These are phyloP conservation scores for Saccharomycopsis oosterbeekiorum DNA, from an alignment of 805 yeast species.

Conservation along the genomic window DNA sequence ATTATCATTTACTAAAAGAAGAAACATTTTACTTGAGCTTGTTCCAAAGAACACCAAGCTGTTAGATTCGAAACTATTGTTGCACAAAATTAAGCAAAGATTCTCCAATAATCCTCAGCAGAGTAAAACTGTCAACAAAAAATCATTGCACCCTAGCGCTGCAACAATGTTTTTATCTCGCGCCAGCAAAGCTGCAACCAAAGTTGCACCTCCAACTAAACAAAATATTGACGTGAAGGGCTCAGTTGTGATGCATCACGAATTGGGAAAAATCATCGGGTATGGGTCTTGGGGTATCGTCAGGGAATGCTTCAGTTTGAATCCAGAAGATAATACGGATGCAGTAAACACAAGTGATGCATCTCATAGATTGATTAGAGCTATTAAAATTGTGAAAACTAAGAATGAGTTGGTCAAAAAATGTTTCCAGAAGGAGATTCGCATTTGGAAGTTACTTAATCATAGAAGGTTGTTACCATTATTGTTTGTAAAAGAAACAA, in stretches of 20 bases:
- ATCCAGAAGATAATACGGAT: conserved; percentile 24
- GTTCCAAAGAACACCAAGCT: conserved; percentile 26
- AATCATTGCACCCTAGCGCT: conserved; percentile 19
- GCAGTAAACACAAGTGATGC: conserved; percentile 13
- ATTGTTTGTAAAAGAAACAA: conserved; percentile 50
- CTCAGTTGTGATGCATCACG: conserved; percentile 50
- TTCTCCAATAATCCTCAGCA: conserved; percentile 19
- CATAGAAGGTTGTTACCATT: conserved; percentile 61
- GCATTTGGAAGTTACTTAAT: conserved; percentile 61
- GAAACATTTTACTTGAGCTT: conserved; percentile 30
- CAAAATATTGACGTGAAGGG: conserved; percentile 55
- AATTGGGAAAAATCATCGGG: conserved; percentile 67
- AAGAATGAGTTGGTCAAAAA: conserved; percentile 41
- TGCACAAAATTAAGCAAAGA: conserved; percentile 23
- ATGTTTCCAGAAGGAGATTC: conserved; percentile 60
- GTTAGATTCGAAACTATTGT: conserved; percentile 26
- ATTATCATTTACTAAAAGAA: conserved; percentile 53
- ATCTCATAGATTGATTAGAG: conserved; percentile 28
- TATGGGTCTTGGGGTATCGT: conserved; percentile 88
- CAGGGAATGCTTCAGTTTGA: conserved; percentile 45
- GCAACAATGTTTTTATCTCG: conserved; percentile 25
- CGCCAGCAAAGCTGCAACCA: conserved; percentile 16
- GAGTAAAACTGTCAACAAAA: neutral
- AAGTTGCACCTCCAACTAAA: conserved; percentile 21
- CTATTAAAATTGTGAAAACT: conserved; percentile 55